Evolutionary conservation across 2,329 filamentous ascomycete genomes (phyloP).

Genomic region (Aspergillus versicolor): DNA sequence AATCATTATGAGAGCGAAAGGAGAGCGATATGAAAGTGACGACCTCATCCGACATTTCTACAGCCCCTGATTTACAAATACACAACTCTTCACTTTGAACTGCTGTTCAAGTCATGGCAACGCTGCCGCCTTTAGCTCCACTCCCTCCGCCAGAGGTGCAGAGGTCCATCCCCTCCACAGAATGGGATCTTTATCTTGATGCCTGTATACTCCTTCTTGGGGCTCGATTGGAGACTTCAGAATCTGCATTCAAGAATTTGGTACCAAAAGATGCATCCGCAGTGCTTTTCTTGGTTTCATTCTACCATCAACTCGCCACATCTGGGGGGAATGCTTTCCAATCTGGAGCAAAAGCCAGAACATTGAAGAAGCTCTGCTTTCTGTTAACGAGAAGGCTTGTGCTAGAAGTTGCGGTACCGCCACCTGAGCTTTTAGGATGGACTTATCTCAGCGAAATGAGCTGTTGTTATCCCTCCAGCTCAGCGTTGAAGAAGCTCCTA

Average conservation of each 20-base stretch:
- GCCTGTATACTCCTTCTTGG: constrained; percentile 71
- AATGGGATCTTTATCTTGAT: constrained; percentile 76
- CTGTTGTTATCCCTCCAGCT: constrained; percentile 65
- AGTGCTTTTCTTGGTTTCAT: constrained; percentile 64
- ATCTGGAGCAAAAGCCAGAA: constrained; percentile 39
- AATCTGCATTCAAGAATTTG: constrained; percentile 54
- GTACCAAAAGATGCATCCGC: constrained; percentile 60
- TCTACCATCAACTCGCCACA: constrained; percentile 56
- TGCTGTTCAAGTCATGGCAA: constrained; percentile 39
- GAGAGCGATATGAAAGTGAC: background rate
- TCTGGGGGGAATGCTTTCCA: constrained; percentile 33
- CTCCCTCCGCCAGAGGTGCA: constrained; percentile 71
- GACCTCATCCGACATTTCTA: background rate
- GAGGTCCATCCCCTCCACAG: constrained; percentile 62
- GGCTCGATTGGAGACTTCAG: constrained; percentile 61
- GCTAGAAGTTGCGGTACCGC: constrained; percentile 44
- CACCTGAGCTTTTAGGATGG: constrained; percentile 59
- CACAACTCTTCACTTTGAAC: background rate
- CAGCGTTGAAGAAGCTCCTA: constrained; percentile 54
- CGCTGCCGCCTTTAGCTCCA: constrained; percentile 70
- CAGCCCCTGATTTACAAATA: background rate
- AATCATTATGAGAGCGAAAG: constrained; percentile 4
- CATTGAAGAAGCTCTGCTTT: constrained; percentile 65
- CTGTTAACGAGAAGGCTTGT: constrained; percentile 62
- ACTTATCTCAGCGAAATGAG: constrained; percentile 68